Base-by-base conservation (phyloP, 2,329 filamentous ascomycete genomes). In the Ceratocystis variospora region DNA sequence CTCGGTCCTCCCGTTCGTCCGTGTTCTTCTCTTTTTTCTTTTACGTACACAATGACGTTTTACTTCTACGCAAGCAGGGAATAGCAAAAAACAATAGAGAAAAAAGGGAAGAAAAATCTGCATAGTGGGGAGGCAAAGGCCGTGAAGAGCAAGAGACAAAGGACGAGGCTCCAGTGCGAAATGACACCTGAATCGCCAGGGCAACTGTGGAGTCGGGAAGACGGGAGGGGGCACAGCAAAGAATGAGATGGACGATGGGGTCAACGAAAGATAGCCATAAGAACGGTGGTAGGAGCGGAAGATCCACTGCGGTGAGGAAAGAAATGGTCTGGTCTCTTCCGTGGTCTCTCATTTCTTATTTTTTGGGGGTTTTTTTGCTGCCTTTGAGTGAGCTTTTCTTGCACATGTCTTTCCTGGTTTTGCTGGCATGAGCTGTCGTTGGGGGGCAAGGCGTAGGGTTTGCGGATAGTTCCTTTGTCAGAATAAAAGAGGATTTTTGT, bases 171-270 rank as follows among this genome's bases (percentile, higher is more conserved):
- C 37, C 37, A 41, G 37, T 41, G 46, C 37, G 37, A 41, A 50
- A 28, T 57, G 53, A 31, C 53, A 57, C 53, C 53, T 57, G 53
- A 57, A 57, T 57, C 22, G 53, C 53, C 4, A 15, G 12, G 53
- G 53, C 53, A 57, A 57, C 53, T 57, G 53, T 57, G 53, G 53
- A 57, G 53, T 41, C 53, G 53, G 25, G 53, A 57, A 12, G 53
- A n/a, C n/a, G 46, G 46, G 46, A 8, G 46, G 22, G 22, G 46
- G 46, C n/a, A 50, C 46, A 50, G 46, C 46, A 50, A n/a, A 50
- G 46, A 50, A 22, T 50, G 37, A 41, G 37, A 50, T 50, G 48
- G n/a, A 17, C 15, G 10, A 4, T 48, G 45, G 45, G 45, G 17
- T n/a, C n/a, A 37, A 12, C 37, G 37, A 41, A 41, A 15, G 2